Evolutionary conservation across 2,329 filamentous ascomycete species (phyloP).

Genomic region (Aschersonia sp.): DNA sequence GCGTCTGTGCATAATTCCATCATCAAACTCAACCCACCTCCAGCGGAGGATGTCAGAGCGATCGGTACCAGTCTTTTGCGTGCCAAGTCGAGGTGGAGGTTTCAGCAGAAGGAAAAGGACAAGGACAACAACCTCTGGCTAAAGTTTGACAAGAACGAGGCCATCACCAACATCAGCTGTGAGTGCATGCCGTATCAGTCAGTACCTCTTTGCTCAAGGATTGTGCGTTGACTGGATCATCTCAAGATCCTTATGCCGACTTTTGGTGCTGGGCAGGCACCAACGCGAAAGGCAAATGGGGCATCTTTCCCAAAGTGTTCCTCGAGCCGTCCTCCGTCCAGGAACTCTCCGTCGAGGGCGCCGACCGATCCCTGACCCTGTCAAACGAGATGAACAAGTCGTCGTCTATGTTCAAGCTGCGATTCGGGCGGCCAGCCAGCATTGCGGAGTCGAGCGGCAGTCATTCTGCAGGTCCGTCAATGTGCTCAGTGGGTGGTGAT

Average conservation of each 20-base stretch:
- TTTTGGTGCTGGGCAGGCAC: slow-evolving; percentile 43
- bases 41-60: slow-evolving; percentile 28
- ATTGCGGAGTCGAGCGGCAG: slow-evolving; percentile 18
- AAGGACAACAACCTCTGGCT: slow-evolving; percentile 34
- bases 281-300: slow-evolving; percentile 35
- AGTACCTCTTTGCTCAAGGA: slow-evolving; percentile 4
- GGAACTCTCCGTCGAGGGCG: slow-evolving; percentile 15
- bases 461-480: slow-evolving; percentile 7
- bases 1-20: slow-evolving; percentile 34
- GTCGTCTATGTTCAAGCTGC: slow-evolving; percentile 18
- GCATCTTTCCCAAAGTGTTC: slow-evolving; percentile 36
- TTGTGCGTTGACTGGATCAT: slow-evolving; percentile 1
- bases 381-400: slow-evolving; percentile 20
- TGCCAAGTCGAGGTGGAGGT: slow-evolving; percentile 38
- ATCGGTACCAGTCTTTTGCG: slow-evolving; percentile 30
- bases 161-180: slow-evolving; percentile 49
- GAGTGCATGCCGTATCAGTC: slow-evolving; percentile 9
- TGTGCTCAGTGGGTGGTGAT: slow-evolving; percentile 1
- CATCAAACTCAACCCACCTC: slow-evolving; percentile 32
- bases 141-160: slow-evolving; percentile 51
- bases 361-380: slow-evolving; percentile 15
- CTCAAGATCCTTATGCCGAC: slow-evolving; percentile 26
- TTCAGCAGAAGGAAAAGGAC: slow-evolving; percentile 28
- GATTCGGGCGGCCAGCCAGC: slow-evolving; percentile 16
- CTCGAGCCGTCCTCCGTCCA: slow-evolving; percentile 30